Percentiles rank a stretch among this genome's conserved stretches.
Conservation (phyloP, 202 grass and related monocot genomes). For the Musa balbisiana region DNA sequence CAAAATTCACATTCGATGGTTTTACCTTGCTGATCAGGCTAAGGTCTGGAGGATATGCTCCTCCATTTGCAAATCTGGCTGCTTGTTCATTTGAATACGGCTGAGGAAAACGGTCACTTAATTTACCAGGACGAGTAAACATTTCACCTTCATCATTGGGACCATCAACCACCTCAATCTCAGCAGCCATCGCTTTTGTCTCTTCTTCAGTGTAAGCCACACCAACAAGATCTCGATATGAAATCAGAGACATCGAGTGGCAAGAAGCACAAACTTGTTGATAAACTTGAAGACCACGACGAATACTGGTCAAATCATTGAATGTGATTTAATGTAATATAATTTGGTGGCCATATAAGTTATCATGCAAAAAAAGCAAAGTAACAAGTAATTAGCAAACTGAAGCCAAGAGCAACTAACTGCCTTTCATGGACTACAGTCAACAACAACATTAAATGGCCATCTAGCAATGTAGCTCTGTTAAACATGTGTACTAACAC, state of each 20-base stretch:
- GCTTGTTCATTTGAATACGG: constrained; percentile 42
- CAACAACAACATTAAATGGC: too few relatives aligned
- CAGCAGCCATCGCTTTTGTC: constrained; percentile 35
- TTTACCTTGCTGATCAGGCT: constrained; percentile 35
- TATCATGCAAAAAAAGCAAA: too few relatives aligned
- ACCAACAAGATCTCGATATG: constrained; percentile 38
- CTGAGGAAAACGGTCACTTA: constrained; percentile 34
- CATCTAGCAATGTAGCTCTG: too few relatives aligned
- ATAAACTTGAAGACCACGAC: constrained; percentile 36
- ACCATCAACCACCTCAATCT: constrained; percentile 41
- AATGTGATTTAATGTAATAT: not conserved
- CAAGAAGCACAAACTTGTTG: constrained; percentile 42
- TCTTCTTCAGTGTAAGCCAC: constrained; percentile 42
- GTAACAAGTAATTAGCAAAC: too few relatives aligned
- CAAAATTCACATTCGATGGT: not conserved
- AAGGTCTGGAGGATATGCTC: constrained; percentile 35
- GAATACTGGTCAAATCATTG: constrained; percentile 24
- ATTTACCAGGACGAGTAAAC: constrained; percentile 37
- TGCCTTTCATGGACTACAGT: too few relatives aligned
- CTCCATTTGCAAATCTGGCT: constrained; percentile 33
- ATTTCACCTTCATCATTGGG: constrained; percentile 41
- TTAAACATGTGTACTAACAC: too few relatives aligned
- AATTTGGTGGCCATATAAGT: too few relatives aligned
- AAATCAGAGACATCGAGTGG: constrained; percentile 38
- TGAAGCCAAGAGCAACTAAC: too few relatives aligned